Base-by-base conservation (phyloP, 1,139 yeast species). In the Candida sp. region DNA sequence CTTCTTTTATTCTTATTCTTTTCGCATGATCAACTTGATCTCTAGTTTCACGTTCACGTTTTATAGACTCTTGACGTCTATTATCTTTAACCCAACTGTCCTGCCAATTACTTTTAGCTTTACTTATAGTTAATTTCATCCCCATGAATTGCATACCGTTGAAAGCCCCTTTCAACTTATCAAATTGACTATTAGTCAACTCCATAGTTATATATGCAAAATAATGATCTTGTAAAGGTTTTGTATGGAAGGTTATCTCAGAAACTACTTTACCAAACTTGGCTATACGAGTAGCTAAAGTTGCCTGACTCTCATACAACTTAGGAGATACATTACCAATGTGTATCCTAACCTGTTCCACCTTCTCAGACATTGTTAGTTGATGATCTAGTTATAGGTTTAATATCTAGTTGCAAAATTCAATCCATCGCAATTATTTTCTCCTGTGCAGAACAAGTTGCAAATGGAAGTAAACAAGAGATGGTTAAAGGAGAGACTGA, bases 71-170 rank as follows among this genome's bases (percentile, higher is more conserved):
- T n/a, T 65, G 66, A 40, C 78, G 55, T 50, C 56, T 53, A 5
- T 58, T 46, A 49, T 75, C 84, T 34, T 60, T 57, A 35, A 62
- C 60, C 81, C 83, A 76, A 33, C 65, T 56, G 30, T 68, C 70
- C 22, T 63, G 45, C 47, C 53, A 73, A 5, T 51, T 49, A 4
- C 66, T 61, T 40, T 66, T 70, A 21, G 84, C 83, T 38, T 55
- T 56, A 37, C 74, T 79, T 5, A 91, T 66, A 1, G 70, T 67
- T 35, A 91, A 64, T 47, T 76, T 80, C 40, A 83, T 73, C 1
- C 96, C 96, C 75, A 87, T 88, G 61, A 77, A 91, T 35, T 75
- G 75, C 1, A 84, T 78, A 21, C 91, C 95, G 58, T 87, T 77
- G 48, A 87, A 75, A 1, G 85, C 68, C 5, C 66, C 60, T 47